A percentile compares a stretch with the other conserved stretches of the same genome.
Conservation (phyloP, 768 basidiomycete genomes). For the Boletus rufocinnamomeus region DNA sequence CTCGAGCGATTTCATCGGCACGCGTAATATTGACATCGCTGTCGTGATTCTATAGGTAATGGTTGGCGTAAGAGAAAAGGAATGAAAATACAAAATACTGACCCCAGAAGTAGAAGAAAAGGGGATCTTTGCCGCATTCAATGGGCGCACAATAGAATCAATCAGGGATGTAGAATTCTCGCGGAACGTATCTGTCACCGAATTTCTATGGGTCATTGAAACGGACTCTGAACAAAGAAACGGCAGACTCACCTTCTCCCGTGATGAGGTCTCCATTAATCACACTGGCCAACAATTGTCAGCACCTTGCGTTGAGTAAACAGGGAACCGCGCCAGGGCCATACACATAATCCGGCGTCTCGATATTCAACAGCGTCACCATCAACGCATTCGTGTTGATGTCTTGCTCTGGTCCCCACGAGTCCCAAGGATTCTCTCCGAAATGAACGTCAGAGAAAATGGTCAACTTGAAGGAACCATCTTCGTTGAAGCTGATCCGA, state of each 20-base stretch:
- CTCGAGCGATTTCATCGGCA: slow-evolving; percentile 62
- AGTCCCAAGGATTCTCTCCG: slow-evolving; percentile 74
- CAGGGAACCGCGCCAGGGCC: slow-evolving; percentile 21
- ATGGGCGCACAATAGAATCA: slow-evolving; percentile 61
- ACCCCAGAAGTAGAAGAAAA: slow-evolving; percentile 75
- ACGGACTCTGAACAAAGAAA: neutral
- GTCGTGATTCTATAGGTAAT: slow-evolving; percentile 62
- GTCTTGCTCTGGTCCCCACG: slow-evolving; percentile 69
- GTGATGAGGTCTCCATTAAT: slow-evolving; percentile 76
- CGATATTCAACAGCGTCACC: slow-evolving; percentile 53
- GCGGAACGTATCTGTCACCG: slow-evolving; percentile 54
- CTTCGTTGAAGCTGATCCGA: slow-evolving; percentile 53
- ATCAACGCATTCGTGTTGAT: slow-evolving; percentile 61
- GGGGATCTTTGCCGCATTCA: slow-evolving; percentile 57
- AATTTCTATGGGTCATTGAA: neutral
- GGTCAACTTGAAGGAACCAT: slow-evolving; percentile 71
- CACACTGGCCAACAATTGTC: slow-evolving; percentile 43
- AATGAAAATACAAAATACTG: slow-evolving; percentile 21
- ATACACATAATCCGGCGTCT: slow-evolving; percentile 71
- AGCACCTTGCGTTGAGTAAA: neutral
- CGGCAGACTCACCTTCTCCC: slow-evolving; percentile 53
- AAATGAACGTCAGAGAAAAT: slow-evolving; percentile 77
- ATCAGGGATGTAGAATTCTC: slow-evolving; percentile 69
- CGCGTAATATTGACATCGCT: slow-evolving; percentile 75
- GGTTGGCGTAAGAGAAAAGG: neutral